Evolutionary conservation across 352 stramenopile genomes (phyloP).

Genomic region (Pilasporangium apinafurcum): DNA sequence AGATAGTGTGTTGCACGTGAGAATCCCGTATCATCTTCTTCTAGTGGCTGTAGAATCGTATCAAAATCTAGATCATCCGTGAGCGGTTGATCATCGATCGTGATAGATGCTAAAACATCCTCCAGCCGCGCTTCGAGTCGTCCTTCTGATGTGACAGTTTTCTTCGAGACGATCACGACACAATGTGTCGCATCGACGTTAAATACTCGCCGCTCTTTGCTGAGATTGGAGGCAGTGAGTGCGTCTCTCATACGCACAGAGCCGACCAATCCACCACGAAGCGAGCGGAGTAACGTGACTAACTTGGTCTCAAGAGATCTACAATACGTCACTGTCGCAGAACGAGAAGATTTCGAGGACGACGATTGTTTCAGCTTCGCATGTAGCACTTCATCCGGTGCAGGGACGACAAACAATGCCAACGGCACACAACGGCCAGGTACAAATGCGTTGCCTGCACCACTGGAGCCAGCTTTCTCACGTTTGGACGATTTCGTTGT

Average conservation of each 20-base stretch:
- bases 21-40: constrained; percentile 53
- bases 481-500: constrained; percentile 26
- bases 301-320: constrained; percentile 55
- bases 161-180: constrained; percentile 48
- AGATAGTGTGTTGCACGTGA: constrained; percentile 49
- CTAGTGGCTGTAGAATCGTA: constrained; percentile 30
- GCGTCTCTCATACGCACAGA: constrained; percentile 49
- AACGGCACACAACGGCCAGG: constrained; percentile 61
- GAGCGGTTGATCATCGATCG: constrained; percentile 14
- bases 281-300: constrained; percentile 37
- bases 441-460: constrained; percentile 26
- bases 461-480: constrained; percentile 22
- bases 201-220: constrained; percentile 63
- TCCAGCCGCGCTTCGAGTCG: constrained; percentile 27
- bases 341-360: constrained; percentile 20
- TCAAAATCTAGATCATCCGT: constrained; percentile 17
- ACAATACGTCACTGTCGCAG: constrained; percentile 44
- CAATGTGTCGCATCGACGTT: constrained; percentile 65
- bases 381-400: constrained; percentile 33
- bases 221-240: constrained; percentile 38
- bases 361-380: constrained; percentile 5
- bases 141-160: constrained; percentile 17
- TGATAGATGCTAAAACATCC: constrained; percentile 33
- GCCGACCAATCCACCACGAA: constrained; percentile 45
- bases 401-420: constrained; percentile 58